Percentiles rank a stretch among this genome's conserved stretches.
Evolutionary conservation across 257 asterid species (phyloP).

Genomic region (Scutellaria minor): DNA sequence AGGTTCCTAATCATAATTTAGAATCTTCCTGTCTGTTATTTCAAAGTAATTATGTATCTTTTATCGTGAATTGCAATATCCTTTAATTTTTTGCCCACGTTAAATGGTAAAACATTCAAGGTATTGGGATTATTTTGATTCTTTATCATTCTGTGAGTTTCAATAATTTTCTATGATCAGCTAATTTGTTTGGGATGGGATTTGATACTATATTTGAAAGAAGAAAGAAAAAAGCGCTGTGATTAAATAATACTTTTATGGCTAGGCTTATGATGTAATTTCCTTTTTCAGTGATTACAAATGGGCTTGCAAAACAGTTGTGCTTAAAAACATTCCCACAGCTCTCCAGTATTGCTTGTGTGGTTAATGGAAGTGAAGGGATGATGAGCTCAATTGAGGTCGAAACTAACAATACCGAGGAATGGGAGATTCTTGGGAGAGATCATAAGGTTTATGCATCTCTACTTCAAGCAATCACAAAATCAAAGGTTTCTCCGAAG

Average conservation of each 20-base stretch:
- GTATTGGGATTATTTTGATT: neutral
- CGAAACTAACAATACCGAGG: slow-evolving; percentile 38
- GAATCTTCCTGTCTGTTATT: neutral
- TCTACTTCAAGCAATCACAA: slow-evolving; percentile 58
- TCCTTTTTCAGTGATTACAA: slow-evolving; percentile 62
- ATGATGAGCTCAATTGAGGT: slow-evolving; percentile 28
- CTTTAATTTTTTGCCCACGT: neutral
- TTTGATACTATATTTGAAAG: neutral
- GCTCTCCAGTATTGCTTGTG: slow-evolving; percentile 48
- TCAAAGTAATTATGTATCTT: neutral
- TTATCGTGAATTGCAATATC: neutral
- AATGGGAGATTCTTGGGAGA: slow-evolving; percentile 46
- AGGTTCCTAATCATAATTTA: neutral
- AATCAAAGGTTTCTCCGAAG: slow-evolving; percentile 43
- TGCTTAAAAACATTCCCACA: slow-evolving; percentile 68
- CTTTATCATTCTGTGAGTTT: neutral
- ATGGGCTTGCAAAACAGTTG: slow-evolving; percentile 59
- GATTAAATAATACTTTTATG: neutral
- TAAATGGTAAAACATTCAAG: neutral
- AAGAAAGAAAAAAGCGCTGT: neutral
- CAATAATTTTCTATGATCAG: neutral
- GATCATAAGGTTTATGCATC: slow-evolving; percentile 68
- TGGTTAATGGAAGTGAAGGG: slow-evolving; percentile 35
- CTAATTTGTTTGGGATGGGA: neutral
- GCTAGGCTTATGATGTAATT: slow-evolving; percentile 33